Conservation (phyloP, 2,329 filamentous ascomycete genomes). For the Orbilia blumenaviensis region DNA sequence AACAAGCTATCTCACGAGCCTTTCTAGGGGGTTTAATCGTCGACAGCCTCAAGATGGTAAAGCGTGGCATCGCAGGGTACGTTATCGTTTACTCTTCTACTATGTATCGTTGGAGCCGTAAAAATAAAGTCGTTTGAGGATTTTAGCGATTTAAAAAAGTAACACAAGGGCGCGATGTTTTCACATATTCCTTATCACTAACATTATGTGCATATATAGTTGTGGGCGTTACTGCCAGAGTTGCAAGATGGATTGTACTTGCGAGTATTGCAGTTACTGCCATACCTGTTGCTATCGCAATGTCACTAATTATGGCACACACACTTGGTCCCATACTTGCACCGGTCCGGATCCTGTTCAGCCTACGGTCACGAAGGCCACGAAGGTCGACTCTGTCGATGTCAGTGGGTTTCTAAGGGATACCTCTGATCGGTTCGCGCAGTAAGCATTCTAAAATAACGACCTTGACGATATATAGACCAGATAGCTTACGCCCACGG, state of each 20-base stretch:
- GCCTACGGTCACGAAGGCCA: background rate
- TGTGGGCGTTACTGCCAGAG: background rate
- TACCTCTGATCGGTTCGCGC: conserved; percentile 1
- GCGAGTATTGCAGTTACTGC: conserved; percentile 25
- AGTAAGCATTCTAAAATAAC: conserved; percentile 4
- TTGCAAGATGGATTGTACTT: conserved; percentile 20
- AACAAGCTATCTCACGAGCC: too few relatives aligned
- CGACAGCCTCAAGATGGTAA: background rate
- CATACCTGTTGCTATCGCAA: conserved; percentile 8
- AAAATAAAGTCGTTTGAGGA: too few relatives aligned
- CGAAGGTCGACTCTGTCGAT: background rate
- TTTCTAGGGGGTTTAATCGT: background rate
- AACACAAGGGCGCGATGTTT: too few relatives aligned
- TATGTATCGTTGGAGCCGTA: too few relatives aligned
- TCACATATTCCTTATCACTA: too few relatives aligned
- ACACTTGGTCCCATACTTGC: conserved; percentile 12
- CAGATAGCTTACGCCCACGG: background rate
- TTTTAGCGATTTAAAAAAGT: too few relatives aligned
- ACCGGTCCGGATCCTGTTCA: background rate
- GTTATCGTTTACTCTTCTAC: background rate
- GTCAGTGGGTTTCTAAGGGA: conserved; percentile 4
- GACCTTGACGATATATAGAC: background rate
- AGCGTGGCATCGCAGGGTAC: conserved; percentile 9
- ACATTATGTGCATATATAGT: background rate
- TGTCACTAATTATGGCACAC: background rate